These are phyloP conservation scores for Aspergillus sp. DNA, from an alignment of 2,329 filamentous ascomycete species.

Conservation along the genomic window DNA sequence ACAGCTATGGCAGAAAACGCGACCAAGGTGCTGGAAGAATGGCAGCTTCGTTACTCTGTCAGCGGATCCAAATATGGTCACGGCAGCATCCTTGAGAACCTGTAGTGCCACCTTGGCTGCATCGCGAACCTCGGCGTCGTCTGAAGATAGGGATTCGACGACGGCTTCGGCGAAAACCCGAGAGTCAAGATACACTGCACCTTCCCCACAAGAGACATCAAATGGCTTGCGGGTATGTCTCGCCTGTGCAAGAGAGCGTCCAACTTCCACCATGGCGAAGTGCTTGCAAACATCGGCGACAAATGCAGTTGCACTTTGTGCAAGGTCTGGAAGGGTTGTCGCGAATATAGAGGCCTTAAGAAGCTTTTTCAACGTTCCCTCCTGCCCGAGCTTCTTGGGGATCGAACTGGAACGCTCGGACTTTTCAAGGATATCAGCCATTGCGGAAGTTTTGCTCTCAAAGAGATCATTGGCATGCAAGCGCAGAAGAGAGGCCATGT, in stretches of 20 bases:
- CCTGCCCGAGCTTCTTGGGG: constrained; percentile 81
- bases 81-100: constrained; percentile 73
- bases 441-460: constrained; percentile 69
- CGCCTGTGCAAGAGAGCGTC: constrained; percentile 75
- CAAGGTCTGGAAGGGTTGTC: constrained; percentile 76
- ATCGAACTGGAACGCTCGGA: constrained; percentile 81
- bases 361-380: constrained; percentile 77
- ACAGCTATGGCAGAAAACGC: constrained; percentile 88
- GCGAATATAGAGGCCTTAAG: constrained; percentile 88
- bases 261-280: constrained; percentile 86
- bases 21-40: constrained; percentile 81
- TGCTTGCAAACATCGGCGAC: constrained; percentile 82
- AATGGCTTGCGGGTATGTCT: constrained; percentile 78
- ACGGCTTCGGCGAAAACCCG: constrained; percentile 84
- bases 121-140: constrained; percentile 75
- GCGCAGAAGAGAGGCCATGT: constrained; percentile 79
- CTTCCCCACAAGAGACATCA: constrained; percentile 81
- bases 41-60: constrained; percentile 71
- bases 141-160: constrained; percentile 84
- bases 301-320: constrained; percentile 71
- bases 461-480: constrained; percentile 86
- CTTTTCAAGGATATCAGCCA: constrained; percentile 66
- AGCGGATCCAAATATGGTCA: constrained; percentile 74
- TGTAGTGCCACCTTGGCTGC: constrained; percentile 77
- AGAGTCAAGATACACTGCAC: constrained; percentile 82